These are phyloP conservation scores for Sphagnum contortum DNA, from an alignment of 225 moss, liverwort and hornwort genomes.

Conservation along the genomic window DNA sequence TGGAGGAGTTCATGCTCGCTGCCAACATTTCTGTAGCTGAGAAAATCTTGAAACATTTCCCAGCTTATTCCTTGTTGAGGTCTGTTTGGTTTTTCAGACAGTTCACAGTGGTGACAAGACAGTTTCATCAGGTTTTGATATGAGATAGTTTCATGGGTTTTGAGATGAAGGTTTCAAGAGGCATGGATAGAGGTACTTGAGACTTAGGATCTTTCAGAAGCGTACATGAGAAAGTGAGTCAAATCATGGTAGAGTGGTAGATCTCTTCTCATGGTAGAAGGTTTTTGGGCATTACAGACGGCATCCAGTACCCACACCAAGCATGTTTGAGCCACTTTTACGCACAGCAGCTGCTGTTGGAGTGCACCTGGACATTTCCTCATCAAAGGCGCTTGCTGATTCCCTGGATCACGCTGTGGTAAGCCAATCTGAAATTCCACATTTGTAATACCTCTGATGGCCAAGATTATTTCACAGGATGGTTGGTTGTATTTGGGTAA, in stretches of 20 bases:
- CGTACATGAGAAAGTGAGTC: no score
- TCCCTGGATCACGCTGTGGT: slow-evolving; percentile 91
- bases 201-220: no score
- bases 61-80: slow-evolving; percentile 79
- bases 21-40: slow-evolving; percentile 94
- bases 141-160: slow-evolving; percentile 2
- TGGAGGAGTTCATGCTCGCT: slow-evolving; percentile 99
- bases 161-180: background rate
- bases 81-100: slow-evolving; percentile 10
- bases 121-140: background rate
- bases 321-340: slow-evolving; percentile 93
- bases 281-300: slow-evolving; percentile 35
- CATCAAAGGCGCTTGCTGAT: slow-evolving; percentile 91
- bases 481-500: background rate
- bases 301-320: slow-evolving; percentile 88
- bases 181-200: background rate
- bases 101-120: no score
- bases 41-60: slow-evolving; percentile 79
- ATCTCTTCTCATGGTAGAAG: no score
- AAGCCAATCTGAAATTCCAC: slow-evolving; percentile 3
- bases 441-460: background rate
- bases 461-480: background rate
- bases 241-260: no score
- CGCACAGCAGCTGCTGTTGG: slow-evolving; percentile 89
- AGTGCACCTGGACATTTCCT: slow-evolving; percentile 74